phyloP scores from a whole-genome alignment of 345 rosid species.

The Ceriops tagal region DNA sequence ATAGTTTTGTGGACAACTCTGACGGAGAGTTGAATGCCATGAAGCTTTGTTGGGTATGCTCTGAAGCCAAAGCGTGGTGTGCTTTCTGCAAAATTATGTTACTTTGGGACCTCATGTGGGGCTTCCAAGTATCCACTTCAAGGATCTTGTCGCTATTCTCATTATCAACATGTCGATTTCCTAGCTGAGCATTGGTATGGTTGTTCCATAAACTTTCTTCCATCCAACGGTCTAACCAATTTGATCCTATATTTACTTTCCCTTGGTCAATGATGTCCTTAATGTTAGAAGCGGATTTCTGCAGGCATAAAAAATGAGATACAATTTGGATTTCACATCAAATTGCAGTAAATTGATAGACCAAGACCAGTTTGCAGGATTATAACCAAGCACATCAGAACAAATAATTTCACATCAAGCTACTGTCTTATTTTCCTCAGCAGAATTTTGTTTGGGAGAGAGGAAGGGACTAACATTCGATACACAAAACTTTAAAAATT shows the following conservation, averaged over 20 bases:
- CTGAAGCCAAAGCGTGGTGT: constrained; percentile 17
- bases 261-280: constrained; percentile 36
- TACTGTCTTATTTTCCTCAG: too few relatives aligned
- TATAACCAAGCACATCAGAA: neutral
- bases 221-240: constrained; percentile 84
- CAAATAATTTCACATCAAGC: neutral
- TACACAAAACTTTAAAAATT: too few relatives aligned
- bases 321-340: constrained; percentile 1
- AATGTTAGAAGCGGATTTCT: constrained; percentile 48
- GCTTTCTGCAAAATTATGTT: constrained; percentile 23
- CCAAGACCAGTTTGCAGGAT: neutral
- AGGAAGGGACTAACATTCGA: too few relatives aligned
- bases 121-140: constrained; percentile 76
- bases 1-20: constrained; percentile 14
- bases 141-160: constrained; percentile 34
- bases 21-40: constrained; percentile 18
- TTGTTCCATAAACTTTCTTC: constrained; percentile 54
- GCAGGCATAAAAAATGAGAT: constrained; percentile 17
- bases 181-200: constrained; percentile 20
- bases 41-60: constrained; percentile 8
- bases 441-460: too few relatives aligned
- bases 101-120: constrained; percentile 42
- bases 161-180: constrained; percentile 25
- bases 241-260: constrained; percentile 39
- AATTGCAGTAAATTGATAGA: neutral